Base-by-base conservation (phyloP, 1,284 basidiomycete genomes). In the Ganoderma sinense region DNA sequence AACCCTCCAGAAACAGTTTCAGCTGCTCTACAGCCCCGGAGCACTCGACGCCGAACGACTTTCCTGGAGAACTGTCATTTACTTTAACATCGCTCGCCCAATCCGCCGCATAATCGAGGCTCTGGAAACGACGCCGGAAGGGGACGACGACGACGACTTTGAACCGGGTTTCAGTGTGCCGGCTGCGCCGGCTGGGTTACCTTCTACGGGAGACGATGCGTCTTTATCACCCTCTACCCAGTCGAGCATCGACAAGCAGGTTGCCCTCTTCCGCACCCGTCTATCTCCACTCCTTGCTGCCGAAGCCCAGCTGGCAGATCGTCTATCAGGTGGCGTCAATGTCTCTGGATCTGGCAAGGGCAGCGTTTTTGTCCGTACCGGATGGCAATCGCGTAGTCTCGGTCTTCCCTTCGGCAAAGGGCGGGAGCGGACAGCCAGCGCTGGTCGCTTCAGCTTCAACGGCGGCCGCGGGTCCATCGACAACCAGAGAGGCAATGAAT, bases 1-100 rank as follows among this genome's bases (percentile, higher is more conserved):
- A 23, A 94, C 92, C 0, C 85, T 94, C 40, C 92, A 93, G 79
- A 94, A 94, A 78, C 93, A 95, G 78, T 95, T 95, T 76, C 94
- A 95, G 80, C 87, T 95, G 71, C 91, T 95, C 87, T 94, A 94
- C 81, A 91, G 88, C 73, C 94, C 94, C 1, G 85, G 85, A 65
- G 89, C 90, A 16, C 84, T 95, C 65, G 92, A 95, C 67, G 86
- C 87, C 68, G 93, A 95, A 77, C 91, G 94, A 20, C 80, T 87
- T 45, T 94, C 93, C 31, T 95, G 93, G 93, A 88, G 90, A 62
- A 89, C 90, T n/a, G 92, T 95, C 71, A 88, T 95, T 56, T 94
- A 91, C 80, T 93, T 93, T 83, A 94, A 94, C 80, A 87, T 94
- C 75, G 88, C 92, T 62, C 91, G 89, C 71, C 92, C 92, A 39